Evolutionary conservation across 805 yeast genomes (phyloP), one percentile per base, ranked within the genome.

Genomic region (Starmerella bombi): DNA sequence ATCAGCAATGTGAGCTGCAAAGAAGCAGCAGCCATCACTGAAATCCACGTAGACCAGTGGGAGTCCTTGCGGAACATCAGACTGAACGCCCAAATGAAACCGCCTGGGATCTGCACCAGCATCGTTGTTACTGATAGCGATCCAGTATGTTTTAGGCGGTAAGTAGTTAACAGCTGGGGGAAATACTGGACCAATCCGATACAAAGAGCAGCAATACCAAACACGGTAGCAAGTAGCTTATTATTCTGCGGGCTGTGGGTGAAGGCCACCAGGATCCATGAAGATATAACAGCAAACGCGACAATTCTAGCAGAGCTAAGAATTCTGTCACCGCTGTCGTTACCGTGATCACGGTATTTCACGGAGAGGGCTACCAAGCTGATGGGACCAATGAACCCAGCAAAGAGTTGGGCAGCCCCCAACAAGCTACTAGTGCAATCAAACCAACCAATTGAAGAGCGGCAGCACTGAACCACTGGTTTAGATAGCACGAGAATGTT

Each of bases 91-190:
- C 88, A 83, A 2, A 82, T 42, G 48, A 71, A 78, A 15, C 94
- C 94, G 14, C 94, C 94, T 0, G 94, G 94, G 16, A 93, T 81
- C 57, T 83, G 94, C 48, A 84, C 69, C 32, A 75, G 61, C 88
- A 83, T 80, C 84, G 80, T 81, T 5, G 75, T 71, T 9, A 81
- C 64, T 0, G 93, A 80, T 18, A 83, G 64, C 1, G 85, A 76
- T 8, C 94, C 94, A 0, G 93, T 77, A 48, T 76, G 85, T 52
- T 78, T 77, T 44, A 83, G 65, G 1, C 46, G 53, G 51, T 66
- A 78, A 0, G 94, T 83, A 30, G 86, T 80, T 47, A 64, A 58
- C 8, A 83, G 67, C 58, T 83, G 94, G 1, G 94, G 94, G 37
- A 82, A 61, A 52, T 81, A 83, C 59, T 83, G 93, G 25, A 77